phyloP scores from a whole-genome alignment of 768 basidiomycete species.

The Russula earlei region DNA sequence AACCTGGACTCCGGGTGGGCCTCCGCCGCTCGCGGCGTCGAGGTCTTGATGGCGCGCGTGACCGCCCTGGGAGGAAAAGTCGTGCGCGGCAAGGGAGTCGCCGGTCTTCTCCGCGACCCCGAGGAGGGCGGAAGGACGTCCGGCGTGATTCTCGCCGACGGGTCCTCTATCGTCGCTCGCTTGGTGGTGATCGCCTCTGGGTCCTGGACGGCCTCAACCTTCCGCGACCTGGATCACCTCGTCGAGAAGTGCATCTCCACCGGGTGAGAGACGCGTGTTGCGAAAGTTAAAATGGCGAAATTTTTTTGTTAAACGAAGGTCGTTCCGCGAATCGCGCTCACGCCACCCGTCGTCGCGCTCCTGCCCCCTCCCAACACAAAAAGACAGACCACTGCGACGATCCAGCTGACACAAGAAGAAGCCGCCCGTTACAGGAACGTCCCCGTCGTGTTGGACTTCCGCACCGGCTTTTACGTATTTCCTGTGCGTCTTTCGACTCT shows the following conservation, averaged over 20 bases:
- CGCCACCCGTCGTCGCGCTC: no score
- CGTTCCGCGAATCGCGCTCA: no score
- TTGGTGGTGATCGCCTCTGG: conserved; percentile 65
- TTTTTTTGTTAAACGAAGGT: no score
- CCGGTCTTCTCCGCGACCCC: conserved; percentile 33
- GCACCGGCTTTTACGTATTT: conserved; percentile 72
- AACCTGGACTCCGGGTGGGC: conserved; percentile 84
- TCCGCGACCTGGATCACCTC: conserved; percentile 45
- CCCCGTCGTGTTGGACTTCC: conserved; percentile 68
- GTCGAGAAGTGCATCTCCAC: conserved; percentile 57
- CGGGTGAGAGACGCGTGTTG: conserved; percentile 41
- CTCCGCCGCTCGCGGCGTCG: conserved; percentile 59
- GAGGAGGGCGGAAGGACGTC: conserved; percentile 33
- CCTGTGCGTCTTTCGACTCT: conserved; percentile 42
- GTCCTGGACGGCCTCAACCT: conserved; percentile 77
- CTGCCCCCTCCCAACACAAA: not conserved
- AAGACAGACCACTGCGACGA: conserved; percentile 72
- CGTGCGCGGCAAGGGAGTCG: conserved; percentile 46
- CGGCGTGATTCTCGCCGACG: conserved; percentile 58
- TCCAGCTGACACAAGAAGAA: conserved; percentile 69
- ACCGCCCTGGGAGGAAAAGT: conserved; percentile 50
- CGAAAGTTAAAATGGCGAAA: no score
- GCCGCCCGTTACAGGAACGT: conserved; percentile 46
- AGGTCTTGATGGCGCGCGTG: conserved; percentile 46
- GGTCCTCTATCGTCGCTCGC: conserved; percentile 44